Percentiles rank a stretch among this genome's conserved stretches.
phyloP scores from a whole-genome alignment of 208 protist genomes.

The Leishmania aethiopica region DNA sequence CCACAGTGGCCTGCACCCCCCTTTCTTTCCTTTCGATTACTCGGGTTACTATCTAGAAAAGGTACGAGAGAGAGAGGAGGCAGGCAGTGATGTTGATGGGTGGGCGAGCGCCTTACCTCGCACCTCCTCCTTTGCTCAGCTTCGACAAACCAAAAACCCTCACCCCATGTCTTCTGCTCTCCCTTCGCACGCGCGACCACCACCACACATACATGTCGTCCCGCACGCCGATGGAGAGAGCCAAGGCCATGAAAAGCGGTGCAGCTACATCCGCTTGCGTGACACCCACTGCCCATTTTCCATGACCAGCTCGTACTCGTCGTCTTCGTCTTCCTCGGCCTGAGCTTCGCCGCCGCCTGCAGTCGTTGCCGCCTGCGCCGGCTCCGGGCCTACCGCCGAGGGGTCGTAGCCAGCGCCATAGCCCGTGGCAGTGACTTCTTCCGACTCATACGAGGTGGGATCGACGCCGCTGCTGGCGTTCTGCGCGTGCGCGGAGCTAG shows the following conservation, averaged over 20 bases:
- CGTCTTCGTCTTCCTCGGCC: slow-evolving; percentile 58
- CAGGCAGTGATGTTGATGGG: not conserved
- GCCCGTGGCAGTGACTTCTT: not conserved
- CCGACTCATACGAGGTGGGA: not conserved
- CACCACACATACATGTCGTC: not conserved
- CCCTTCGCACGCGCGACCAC: not conserved
- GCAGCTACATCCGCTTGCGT: slow-evolving; percentile 16
- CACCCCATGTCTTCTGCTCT: not conserved
- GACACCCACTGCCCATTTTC: slow-evolving; percentile 60
- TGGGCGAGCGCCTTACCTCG: not conserved
- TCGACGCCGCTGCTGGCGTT: not conserved
- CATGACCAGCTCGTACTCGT: slow-evolving; percentile 73
- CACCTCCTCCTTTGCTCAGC: not conserved
- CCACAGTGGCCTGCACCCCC: not conserved
- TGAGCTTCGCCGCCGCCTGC: slow-evolving; percentile 24
- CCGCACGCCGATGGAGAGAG: not conserved
- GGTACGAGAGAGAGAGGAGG: not conserved
- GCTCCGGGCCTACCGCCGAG: slow-evolving; percentile 1
- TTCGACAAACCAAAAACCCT: not conserved
- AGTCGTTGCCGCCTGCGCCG: not conserved
- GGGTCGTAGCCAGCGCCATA: slow-evolving; percentile 13
- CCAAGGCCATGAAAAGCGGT: too few species aligned
- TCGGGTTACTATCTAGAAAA: not conserved
- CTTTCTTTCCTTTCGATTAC: not conserved
- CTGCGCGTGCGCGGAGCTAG: not conserved